Conservation (phyloP, 768 basidiomycete genomes). For the Amanita pallidorosea region DNA sequence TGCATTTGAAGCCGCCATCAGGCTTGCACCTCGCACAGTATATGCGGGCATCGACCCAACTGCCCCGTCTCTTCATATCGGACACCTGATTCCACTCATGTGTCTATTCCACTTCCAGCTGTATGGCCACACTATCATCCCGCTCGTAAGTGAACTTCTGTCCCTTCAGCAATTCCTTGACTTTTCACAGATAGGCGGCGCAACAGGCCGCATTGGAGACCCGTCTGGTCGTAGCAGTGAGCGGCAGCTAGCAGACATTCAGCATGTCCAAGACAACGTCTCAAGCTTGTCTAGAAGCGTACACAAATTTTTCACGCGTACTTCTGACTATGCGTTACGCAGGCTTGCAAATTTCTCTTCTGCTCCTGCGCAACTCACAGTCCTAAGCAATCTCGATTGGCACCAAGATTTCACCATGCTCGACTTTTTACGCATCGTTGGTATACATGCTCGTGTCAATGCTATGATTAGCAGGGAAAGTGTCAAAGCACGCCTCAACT, state of each 20-base stretch:
- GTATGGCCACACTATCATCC: constrained; percentile 73
- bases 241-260: constrained; percentile 53
- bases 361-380: constrained; percentile 14
- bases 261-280: constrained; percentile 59
- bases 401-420: constrained; percentile 61
- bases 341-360: constrained; percentile 13
- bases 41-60: constrained; percentile 95
- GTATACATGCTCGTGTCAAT: constrained; percentile 72
- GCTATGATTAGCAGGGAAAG: constrained; percentile 89
- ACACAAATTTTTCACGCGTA: constrained; percentile 61
- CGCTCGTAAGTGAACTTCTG: constrained; percentile 54
- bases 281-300: constrained; percentile 51
- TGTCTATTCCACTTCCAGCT: constrained; percentile 81
- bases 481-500: constrained; percentile 69
- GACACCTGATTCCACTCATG: constrained; percentile 85
- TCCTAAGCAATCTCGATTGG: constrained; percentile 62
- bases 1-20: constrained; percentile 26
- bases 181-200: constrained; percentile 74
- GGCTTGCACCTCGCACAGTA: constrained; percentile 35
- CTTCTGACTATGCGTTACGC: constrained; percentile 44
- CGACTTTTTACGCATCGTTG: constrained; percentile 76
- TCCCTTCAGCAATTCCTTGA: neutral
- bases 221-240: constrained; percentile 86
- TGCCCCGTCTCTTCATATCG: constrained; percentile 81
- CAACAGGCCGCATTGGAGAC: constrained; percentile 94